Conservation (phyloP, 768 basidiomycete genomes). For the Pleurotus citrinopileatus region DNA sequence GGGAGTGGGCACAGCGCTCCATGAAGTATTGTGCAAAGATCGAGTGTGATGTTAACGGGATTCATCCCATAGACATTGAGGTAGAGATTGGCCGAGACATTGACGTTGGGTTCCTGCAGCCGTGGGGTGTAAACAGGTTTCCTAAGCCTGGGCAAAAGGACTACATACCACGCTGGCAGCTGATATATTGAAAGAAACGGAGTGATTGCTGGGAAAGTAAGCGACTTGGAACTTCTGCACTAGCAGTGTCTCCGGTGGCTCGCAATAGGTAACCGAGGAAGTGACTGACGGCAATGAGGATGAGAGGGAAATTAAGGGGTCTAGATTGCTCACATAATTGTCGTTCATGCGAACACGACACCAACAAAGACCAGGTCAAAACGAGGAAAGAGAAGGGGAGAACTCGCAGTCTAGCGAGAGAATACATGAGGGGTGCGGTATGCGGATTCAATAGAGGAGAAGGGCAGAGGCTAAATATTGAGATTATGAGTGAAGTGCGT, state of each 20-base stretch:
- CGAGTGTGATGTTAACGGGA: slow-evolving; percentile 79
- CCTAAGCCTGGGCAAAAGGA: background rate
- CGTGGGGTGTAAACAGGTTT: background rate
- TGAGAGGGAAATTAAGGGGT: slow-evolving; percentile 5
- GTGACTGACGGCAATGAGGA: slow-evolving; percentile 51
- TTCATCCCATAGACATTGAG: slow-evolving; percentile 87
- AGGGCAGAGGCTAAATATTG: background rate
- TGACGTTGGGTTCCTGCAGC: slow-evolving; percentile 66
- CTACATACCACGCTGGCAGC: slow-evolving; percentile 80
- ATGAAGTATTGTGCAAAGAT: slow-evolving; percentile 75
- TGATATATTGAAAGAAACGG: slow-evolving; percentile 80
- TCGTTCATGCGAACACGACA: slow-evolving; percentile 10
- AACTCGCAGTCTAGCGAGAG: slow-evolving; percentile 78
- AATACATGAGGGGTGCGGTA: slow-evolving; percentile 44
- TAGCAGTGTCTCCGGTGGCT: slow-evolving; percentile 75
- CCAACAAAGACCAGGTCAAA: slow-evolving; percentile 21
- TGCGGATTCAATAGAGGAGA: slow-evolving; percentile 7
- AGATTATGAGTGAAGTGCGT: background rate
- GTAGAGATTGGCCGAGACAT: slow-evolving; percentile 77
- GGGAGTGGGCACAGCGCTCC: slow-evolving; percentile 84
- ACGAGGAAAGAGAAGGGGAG: slow-evolving; percentile 37
- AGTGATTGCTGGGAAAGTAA: slow-evolving; percentile 68
- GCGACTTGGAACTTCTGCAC: slow-evolving; percentile 74
- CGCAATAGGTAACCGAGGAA: slow-evolving; percentile 85
- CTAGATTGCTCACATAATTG: background rate